Conservation (phyloP, 228 moss, liverwort and hornwort species). For the Sphagnum magellanicum region DNA sequence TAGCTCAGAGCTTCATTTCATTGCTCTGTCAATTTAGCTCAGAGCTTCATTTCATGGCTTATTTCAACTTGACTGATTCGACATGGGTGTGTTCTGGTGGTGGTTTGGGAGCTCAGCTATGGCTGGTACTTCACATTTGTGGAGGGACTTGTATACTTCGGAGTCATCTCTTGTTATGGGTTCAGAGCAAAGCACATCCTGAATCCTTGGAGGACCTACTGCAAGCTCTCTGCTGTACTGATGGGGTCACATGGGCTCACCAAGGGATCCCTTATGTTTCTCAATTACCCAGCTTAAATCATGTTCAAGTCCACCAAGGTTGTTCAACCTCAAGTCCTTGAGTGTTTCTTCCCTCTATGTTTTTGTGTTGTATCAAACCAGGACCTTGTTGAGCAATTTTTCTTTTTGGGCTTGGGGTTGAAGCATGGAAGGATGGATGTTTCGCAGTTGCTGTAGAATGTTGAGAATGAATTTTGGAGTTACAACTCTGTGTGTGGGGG, state of each 20-base stretch:
- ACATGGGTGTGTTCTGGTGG: background rate
- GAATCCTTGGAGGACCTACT: conserved; percentile 46
- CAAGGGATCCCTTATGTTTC: conserved; percentile 50
- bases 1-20: no score
- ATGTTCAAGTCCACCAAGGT: conserved; percentile 68
- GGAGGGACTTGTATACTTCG: conserved; percentile 37
- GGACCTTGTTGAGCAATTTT: no score
- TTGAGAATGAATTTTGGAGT: no score
- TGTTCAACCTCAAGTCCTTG: no score
- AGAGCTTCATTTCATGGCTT: background rate
- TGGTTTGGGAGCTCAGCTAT: conserved; percentile 19
- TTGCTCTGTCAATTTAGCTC: no score
- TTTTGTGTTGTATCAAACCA: no score
- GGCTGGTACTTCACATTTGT: conserved; percentile 63
- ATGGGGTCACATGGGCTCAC: conserved; percentile 56
- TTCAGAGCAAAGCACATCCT: conserved; percentile 40
- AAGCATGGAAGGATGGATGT: no score
- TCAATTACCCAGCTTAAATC: conserved; percentile 55
- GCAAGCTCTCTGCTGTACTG: conserved; percentile 41
- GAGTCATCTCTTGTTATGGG: conserved; percentile 29
- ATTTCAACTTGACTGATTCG: background rate
- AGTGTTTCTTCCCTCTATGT: no score
- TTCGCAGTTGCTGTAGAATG: no score
- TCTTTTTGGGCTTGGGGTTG: no score
- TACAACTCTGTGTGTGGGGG: no score